phyloP scores from a whole-genome alignment of 169 alveolate genomes.

The Plasmodium blacklocki region DNA sequence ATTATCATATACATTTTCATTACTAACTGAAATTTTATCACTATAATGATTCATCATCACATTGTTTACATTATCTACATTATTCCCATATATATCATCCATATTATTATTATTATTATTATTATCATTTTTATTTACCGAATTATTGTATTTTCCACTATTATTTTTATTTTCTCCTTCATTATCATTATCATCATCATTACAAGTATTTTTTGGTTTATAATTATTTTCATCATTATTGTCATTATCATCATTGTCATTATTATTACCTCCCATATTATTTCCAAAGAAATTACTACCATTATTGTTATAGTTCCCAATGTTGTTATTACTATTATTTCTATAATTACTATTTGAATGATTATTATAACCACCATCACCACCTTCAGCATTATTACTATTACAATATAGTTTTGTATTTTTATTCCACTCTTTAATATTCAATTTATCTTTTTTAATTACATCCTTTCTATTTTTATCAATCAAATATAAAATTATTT shows the following conservation, averaged over 20 bases:
- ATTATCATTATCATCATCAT: background rate
- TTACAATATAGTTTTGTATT: background rate
- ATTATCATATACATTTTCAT: constrained; percentile 18
- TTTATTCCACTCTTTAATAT: background rate
- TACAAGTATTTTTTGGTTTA: background rate
- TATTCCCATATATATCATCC: constrained; percentile 7
- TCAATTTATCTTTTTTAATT: background rate
- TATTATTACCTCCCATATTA: background rate
- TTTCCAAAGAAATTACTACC: constrained; percentile 1
- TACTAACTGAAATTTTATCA: constrained; percentile 8
- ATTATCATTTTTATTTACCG: background rate
- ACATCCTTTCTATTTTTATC: background rate
- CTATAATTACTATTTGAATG: constrained; percentile 3
- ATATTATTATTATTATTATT: constrained; percentile 1
- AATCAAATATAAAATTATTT: too few species aligned
- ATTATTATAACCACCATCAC: background rate
- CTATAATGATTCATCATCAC: constrained; percentile 7
- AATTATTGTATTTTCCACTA: background rate
- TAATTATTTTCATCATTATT: constrained; percentile 9
- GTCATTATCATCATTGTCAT: constrained; percentile 7
- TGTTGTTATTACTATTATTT: constrained; percentile 4
- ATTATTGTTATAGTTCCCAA: constrained; percentile 7
- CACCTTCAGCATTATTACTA: background rate
- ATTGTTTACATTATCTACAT: constrained; percentile 6
- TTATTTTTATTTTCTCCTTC: constrained; percentile 2